These are phyloP conservation scores for Alternaria sp. DNA, from an alignment of 2,329 filamentous ascomycete genomes.

Conservation along the genomic window DNA sequence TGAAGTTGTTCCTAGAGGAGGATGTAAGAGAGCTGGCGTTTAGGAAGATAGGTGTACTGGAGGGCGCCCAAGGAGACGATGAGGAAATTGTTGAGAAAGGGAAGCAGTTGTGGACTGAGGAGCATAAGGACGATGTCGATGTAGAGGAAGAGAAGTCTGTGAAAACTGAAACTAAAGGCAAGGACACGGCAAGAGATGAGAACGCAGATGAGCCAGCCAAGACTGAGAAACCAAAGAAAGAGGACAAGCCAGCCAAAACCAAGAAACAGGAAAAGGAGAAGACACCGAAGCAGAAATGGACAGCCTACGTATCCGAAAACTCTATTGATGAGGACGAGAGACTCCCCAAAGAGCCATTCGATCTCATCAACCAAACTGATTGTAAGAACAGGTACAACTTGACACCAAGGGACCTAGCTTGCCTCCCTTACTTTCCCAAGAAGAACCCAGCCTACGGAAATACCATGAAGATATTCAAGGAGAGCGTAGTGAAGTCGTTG, in stretches of 20 bases:
- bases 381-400: conserved; percentile 17
- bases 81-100: conserved; percentile 5
- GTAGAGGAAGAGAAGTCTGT: not conserved
- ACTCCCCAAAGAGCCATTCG: conserved; percentile 18
- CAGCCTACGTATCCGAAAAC: conserved; percentile 15
- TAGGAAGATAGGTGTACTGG: conserved; percentile 18
- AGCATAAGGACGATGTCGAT: conserved; percentile 5
- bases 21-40: conserved; percentile 16
- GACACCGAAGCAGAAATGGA: conserved; percentile 23
- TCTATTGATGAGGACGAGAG: conserved; percentile 2
- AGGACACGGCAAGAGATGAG: not conserved
- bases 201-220: not conserved
- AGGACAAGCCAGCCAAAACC: not conserved
- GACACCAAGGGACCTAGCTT: conserved; percentile 16
- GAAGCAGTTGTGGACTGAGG: conserved; percentile 16
- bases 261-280: conserved; percentile 3
- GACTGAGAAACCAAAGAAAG: not conserved
- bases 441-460: conserved; percentile 22
- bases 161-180: not conserved
- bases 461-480: conserved; percentile 23
- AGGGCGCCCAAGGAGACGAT: not conserved
- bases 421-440: conserved; percentile 18
- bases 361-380: conserved; percentile 22
- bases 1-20: conserved; percentile 18
- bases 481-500: conserved; percentile 12